A percentile compares a stretch with the other conserved stretches of the same genome.
Conservation (phyloP, 768 basidiomycete species). For the Lentinula lateritia region DNA sequence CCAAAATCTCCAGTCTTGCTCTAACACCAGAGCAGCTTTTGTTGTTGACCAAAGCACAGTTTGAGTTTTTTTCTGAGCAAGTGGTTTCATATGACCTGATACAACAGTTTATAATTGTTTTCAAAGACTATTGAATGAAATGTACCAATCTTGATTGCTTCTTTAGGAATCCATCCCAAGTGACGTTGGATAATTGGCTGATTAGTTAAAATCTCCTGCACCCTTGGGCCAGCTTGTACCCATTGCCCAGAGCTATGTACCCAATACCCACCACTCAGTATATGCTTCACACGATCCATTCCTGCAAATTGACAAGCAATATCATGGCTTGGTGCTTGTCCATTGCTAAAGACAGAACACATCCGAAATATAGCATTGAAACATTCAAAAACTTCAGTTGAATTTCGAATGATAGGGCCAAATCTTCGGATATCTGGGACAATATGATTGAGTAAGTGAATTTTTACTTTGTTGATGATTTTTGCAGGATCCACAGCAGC, state of each 20-base stretch:
- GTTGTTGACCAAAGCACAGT: too few species aligned
- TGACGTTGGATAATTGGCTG: too few species aligned
- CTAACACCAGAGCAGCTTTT: too few species aligned
- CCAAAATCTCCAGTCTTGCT: too few species aligned
- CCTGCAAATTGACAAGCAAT: constrained; percentile 1
- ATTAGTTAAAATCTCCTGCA: too few species aligned
- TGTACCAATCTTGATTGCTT: too few species aligned
- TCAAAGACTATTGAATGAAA: too few species aligned
- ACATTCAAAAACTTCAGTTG: constrained; percentile 33
- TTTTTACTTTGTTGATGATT: constrained; percentile 24
- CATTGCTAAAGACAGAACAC: constrained; percentile 29
- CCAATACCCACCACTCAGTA: constrained; percentile 25
- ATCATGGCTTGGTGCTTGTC: constrained; percentile 29
- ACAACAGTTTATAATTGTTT: too few species aligned
- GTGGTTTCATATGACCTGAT: too few species aligned
- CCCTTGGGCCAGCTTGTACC: neutral
- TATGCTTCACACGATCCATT: constrained; percentile 27
- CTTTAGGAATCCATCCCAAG: too few species aligned
- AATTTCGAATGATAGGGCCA: constrained; percentile 26
- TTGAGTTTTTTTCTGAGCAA: too few species aligned
- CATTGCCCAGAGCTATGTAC: constrained; percentile 5
- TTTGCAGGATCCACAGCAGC: constrained; percentile 17
- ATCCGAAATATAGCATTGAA: constrained; percentile 33
- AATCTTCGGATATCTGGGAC: constrained; percentile 21
- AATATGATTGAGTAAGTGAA: constrained; percentile 26